Evolutionary conservation across 257 asterid species (phyloP), one percentile per base, ranked within the genome.

Genomic region (Plantago major): DNA sequence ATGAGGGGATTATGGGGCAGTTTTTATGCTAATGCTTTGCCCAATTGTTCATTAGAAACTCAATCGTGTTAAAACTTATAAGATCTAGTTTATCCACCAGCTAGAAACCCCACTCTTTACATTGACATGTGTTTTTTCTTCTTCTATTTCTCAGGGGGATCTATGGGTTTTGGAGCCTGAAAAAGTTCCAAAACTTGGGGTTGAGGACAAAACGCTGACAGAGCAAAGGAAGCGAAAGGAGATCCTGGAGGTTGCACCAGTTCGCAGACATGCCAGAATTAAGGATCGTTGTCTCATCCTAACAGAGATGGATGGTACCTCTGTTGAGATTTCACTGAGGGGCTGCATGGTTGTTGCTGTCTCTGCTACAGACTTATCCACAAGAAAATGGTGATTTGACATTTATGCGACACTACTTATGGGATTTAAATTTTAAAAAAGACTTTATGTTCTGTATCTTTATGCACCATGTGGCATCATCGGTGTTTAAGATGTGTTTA

Each of bases 151-250:
- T 42, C 66, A 92, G 99, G 99, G 99, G 61, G 22, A 71, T 55
- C 22, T 92, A 10, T 92, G 95, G 95, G 64, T 92, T 72, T 74
- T 92, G 55, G 94, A 83, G 72, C 82, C 95, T n/a, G 95, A 87
- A 61, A 81, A 74, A 65, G 72, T 82, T 74, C 81, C 82, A 19
- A 79, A 75, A 74, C 73, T 71, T 61, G 75, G 75, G 66, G 67
- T 18, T 69, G 66, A 66, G 47, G 95, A 86, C 48, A 78, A 76
- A 75, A 58, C 65, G 44, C 62, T 75, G 38, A 67, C 73, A 62
- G 96, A 82, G 46, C 89, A 73, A 66, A 91, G 70, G 74, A 82
- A 73, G 68, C 85, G 79, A 64, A 86, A 77, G 33, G 98, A 86
- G 37, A 70, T 77, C 62, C 40, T 84, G 74, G 97, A 84, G 82